Conservation (phyloP, 164 flowering plant species). For the Piper longum region DNA sequence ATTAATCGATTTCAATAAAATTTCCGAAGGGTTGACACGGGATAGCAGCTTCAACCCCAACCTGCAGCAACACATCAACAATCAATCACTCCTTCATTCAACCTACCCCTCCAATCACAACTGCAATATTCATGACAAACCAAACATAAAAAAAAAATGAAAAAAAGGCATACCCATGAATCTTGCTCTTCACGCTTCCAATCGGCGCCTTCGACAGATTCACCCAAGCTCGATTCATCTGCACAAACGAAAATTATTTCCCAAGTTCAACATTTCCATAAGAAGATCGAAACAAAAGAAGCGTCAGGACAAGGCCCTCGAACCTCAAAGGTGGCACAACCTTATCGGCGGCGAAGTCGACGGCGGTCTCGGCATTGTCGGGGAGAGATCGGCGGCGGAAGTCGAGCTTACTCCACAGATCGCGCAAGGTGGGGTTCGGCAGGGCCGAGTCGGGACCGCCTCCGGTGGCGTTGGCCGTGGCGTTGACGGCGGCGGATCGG, state of each 20-base stretch:
- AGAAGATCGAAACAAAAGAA: neutral
- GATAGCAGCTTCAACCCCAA: conserved; percentile 59
- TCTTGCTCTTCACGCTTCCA: conserved; percentile 61
- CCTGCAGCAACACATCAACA: conserved; percentile 18
- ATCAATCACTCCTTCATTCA: neutral
- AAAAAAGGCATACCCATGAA: conserved; percentile 40
- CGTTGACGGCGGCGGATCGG: conserved; percentile 24
- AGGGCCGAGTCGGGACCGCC: conserved; percentile 18
- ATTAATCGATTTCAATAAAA: conserved; percentile 68
- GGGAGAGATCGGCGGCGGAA: conserved; percentile 23
- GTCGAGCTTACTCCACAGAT: conserved; percentile 46
- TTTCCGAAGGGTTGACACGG: conserved; percentile 83
- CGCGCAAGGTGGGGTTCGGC: conserved; percentile 37
- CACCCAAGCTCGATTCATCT: conserved; percentile 86
- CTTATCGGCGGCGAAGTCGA: conserved; percentile 61
- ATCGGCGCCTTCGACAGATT: conserved; percentile 64
- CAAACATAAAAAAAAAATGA: too few species aligned
- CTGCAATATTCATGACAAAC: neutral
- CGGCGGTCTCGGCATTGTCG: conserved; percentile 46
- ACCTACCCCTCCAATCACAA: conserved; percentile 18
- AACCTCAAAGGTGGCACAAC: conserved; percentile 12
- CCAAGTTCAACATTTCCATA: neutral
- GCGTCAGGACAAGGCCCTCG: neutral
- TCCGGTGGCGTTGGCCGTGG: conserved; percentile 7
- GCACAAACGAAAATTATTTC: neutral